Evolutionary conservation across 495 filamentous ascomycete genomes (phyloP).

Genomic region (Trichoderma reesei): DNA sequence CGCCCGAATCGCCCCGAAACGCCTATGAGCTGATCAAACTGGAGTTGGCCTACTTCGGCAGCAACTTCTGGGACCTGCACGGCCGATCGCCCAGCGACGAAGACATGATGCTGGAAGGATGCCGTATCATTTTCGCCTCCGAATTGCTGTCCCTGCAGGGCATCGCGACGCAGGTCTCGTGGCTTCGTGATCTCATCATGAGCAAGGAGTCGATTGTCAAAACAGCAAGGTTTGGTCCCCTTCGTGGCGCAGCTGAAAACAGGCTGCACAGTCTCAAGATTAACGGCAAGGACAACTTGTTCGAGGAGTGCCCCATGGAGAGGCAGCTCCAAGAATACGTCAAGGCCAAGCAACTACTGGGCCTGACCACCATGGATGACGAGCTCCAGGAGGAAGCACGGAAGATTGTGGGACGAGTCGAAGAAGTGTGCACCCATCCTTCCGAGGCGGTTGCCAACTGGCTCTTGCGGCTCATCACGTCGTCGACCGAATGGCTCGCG

Average conservation of each 20-base stretch:
- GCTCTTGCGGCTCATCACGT: constrained; percentile 35
- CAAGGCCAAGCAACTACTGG: constrained; percentile 35
- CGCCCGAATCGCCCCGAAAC: constrained; percentile 28
- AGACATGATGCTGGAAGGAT: constrained; percentile 35
- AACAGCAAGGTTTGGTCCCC: constrained; percentile 28
- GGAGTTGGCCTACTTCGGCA: constrained; percentile 35
- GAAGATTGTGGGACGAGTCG: constrained; percentile 39
- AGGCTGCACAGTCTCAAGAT: constrained; percentile 30
- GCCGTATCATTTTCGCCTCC: constrained; percentile 31
- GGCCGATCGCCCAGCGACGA: constrained; percentile 28
- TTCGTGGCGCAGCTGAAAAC: constrained; percentile 23
- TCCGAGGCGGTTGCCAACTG: constrained; percentile 38
- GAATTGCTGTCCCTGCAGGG: constrained; percentile 23
- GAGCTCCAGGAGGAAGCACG: constrained; percentile 45
- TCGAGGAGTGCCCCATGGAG: constrained; percentile 39
- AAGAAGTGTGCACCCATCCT: constrained; percentile 32
- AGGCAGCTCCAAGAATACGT: constrained; percentile 39
- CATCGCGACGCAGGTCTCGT: constrained; percentile 28
- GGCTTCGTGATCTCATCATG: constrained; percentile 46
- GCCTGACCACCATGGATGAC: constrained; percentile 42
- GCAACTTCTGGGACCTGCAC: constrained; percentile 20
- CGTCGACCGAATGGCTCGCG: constrained; percentile 35
- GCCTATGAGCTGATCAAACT: constrained; percentile 44
- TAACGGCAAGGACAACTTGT: constrained; percentile 38
- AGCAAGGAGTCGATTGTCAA: constrained; percentile 26